A percentile compares a stretch with the other conserved stretches of the same genome.
phyloP scores from a whole-genome alignment of 2,329 filamentous ascomycete species.

The Arachnomyces sp. region DNA sequence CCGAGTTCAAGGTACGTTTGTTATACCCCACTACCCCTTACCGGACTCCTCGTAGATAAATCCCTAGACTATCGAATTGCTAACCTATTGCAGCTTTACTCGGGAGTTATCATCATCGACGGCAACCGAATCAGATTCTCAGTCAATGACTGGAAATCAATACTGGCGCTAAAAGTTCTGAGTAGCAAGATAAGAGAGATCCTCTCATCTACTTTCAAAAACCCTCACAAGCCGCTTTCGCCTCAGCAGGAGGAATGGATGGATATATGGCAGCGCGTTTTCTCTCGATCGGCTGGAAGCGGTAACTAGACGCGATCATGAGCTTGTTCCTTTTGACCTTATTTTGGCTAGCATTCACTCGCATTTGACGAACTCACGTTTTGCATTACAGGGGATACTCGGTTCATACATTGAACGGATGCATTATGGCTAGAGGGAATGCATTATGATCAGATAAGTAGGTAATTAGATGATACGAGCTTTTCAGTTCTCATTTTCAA shows the following conservation, averaged over 20 bases:
- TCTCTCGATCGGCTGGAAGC: conserved; percentile 34
- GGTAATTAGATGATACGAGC: too few relatives aligned
- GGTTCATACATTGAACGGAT: too few relatives aligned
- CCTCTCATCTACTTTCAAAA: conserved; percentile 56
- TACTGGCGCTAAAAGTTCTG: conserved; percentile 80
- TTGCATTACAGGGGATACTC: too few relatives aligned
- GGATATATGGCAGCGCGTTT: conserved; percentile 64
- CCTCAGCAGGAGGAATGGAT: conserved; percentile 65
- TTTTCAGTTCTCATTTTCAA: too few relatives aligned
- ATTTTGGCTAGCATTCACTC: not conserved
- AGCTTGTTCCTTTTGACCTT: not conserved
- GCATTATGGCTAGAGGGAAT: too few relatives aligned
- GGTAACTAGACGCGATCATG: conserved; percentile 6
- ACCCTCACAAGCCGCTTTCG: conserved; percentile 36
- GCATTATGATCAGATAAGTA: too few relatives aligned
- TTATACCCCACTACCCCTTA: not conserved
- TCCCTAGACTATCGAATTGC: not conserved
- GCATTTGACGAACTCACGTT: not conserved
- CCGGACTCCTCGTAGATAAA: not conserved
- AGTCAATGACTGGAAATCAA: conserved; percentile 78
- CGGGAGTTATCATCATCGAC: conserved; percentile 79
- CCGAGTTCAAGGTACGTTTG: conserved; percentile 65
- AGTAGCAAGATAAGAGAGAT: conserved; percentile 66
- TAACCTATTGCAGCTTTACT: conserved; percentile 55
- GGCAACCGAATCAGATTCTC: conserved; percentile 79